A percentile compares a stretch with the other conserved stretches of the same genome.
Evolutionary conservation across 2,329 filamentous ascomycete species (phyloP).

Genomic region (Ceratocystis variospora): DNA sequence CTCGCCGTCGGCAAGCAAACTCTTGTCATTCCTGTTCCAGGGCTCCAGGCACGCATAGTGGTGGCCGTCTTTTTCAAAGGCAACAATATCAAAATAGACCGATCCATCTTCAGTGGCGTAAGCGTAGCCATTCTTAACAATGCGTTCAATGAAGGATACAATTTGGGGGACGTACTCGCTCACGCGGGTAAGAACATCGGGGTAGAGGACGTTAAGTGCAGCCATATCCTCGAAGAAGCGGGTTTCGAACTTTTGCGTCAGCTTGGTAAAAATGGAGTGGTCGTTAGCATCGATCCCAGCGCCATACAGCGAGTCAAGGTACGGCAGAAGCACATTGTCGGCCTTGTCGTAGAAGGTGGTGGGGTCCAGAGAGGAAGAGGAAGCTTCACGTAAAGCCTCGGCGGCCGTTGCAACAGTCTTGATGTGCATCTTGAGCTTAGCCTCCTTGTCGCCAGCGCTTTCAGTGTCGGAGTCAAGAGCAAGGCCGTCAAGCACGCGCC

Average conservation of each 20-base stretch:
- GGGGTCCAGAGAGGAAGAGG: constrained; percentile 31
- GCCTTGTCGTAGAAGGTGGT: constrained; percentile 40
- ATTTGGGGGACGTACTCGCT: constrained; percentile 86
- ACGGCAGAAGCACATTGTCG: constrained; percentile 62
- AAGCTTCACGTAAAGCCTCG: constrained; percentile 19
- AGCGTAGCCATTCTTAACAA: constrained; percentile 73
- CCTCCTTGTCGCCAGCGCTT: constrained; percentile 57
- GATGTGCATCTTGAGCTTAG: constrained; percentile 83
- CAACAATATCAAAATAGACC: constrained; percentile 83
- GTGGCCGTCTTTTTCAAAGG: constrained; percentile 75
- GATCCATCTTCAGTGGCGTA: constrained; percentile 64
- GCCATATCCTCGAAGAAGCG: constrained; percentile 82
- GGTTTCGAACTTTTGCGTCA: constrained; percentile 76
- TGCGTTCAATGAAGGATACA: constrained; percentile 66
- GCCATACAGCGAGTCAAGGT: constrained; percentile 59
- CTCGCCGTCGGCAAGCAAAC: constrained; percentile 76
- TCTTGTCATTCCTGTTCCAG: constrained; percentile 71
- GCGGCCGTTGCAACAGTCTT: constrained; percentile 44
- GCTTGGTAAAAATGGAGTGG: constrained; percentile 65
- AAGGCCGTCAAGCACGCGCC: constrained; percentile 40
- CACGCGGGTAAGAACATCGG: constrained; percentile 74
- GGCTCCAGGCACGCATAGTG: constrained; percentile 75
- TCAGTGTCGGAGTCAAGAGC: constrained; percentile 43
- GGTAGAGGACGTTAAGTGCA: constrained; percentile 68
- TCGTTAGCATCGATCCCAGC: constrained; percentile 47